phyloP scores from a whole-genome alignment of 306 rosid species.

The Vicia faba region DNA sequence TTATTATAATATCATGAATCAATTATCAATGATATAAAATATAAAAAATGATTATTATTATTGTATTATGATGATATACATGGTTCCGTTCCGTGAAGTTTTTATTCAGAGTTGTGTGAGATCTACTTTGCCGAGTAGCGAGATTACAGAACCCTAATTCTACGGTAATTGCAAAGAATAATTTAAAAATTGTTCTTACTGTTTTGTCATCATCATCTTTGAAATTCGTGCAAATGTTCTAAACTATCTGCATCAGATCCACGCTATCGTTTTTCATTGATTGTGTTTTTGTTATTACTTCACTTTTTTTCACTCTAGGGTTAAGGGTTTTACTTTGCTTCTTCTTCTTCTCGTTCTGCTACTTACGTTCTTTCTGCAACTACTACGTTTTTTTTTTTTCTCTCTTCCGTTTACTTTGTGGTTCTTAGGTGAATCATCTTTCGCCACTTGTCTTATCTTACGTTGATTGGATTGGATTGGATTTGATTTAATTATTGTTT shows the following conservation, averaged over 20 bases:
- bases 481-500: neutral
- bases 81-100: constrained; percentile 28
- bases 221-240: constrained; percentile 34
- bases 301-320: constrained; percentile 6
- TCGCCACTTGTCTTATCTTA: constrained; percentile 21
- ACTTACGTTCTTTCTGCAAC: too few relatives aligned
- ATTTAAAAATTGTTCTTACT: neutral
- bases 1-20: neutral
- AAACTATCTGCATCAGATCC: constrained; percentile 49
- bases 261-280: constrained; percentile 34
- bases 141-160: constrained; percentile 52
- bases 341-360: too few relatives aligned
- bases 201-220: constrained; percentile 34
- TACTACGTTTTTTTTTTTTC: neutral
- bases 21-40: neutral
- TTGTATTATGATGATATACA: neutral
- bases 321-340: constrained; percentile 34
- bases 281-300: constrained; percentile 6
- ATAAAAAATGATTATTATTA: too few relatives aligned
- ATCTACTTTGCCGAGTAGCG: constrained; percentile 49
- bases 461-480: constrained; percentile 32
- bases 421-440: constrained; percentile 25
- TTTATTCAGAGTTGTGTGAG: constrained; percentile 43
- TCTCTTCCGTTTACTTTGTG: neutral
- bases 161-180: constrained; percentile 15